Evolutionary conservation across 768 basidiomycete species (phyloP), one percentile per base, ranked within the genome.

Genomic region (Kwoniella pini): DNA sequence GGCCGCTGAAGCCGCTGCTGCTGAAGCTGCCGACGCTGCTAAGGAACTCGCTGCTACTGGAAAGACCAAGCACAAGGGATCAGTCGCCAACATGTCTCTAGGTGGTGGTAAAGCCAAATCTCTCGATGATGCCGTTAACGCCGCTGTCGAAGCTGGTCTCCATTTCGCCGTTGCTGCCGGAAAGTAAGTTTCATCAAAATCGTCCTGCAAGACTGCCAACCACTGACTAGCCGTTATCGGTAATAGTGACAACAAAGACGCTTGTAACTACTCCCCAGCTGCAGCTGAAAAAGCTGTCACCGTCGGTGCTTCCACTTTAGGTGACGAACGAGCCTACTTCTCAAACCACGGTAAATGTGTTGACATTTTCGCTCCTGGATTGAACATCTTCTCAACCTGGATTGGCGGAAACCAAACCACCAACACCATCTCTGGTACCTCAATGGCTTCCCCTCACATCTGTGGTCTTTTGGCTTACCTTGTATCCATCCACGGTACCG

Each of bases 141-240:
- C 80, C 51, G 92, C 96, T 45, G 91, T 95, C 55, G 83, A 85
- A 9, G 63, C 77, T 33, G 96, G 96, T 38, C 83, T 99, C 31
- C 92, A 97, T 83, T 96, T 98, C 68, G 91, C 95, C 63, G 96
- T 99, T 62, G 95, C 95, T 63, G 94, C 94, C 62, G 93, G 91
- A 85, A 80, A 70, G 72, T 74, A 53, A 71, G 72, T 67, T 24
- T n/a, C 26, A 9, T 26, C 2, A 7, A 17, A n/a, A 19, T 5
- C 17, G 5, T 27, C 6, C n/a, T n/a, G 3, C 4, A 21, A 21
- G 17, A 4, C 24, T 21, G 19, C 1, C 17, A 30, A 26, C 30
- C 12, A 31, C n/a, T 54, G 64, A 13, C 53, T 44, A 26, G 53
- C 52, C 12, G 24, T 26, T 26, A n/a, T 49, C 45, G 43, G 17